Conservation (phyloP, 208 protist species). For the Endotrypanum monterogeii region DNA sequence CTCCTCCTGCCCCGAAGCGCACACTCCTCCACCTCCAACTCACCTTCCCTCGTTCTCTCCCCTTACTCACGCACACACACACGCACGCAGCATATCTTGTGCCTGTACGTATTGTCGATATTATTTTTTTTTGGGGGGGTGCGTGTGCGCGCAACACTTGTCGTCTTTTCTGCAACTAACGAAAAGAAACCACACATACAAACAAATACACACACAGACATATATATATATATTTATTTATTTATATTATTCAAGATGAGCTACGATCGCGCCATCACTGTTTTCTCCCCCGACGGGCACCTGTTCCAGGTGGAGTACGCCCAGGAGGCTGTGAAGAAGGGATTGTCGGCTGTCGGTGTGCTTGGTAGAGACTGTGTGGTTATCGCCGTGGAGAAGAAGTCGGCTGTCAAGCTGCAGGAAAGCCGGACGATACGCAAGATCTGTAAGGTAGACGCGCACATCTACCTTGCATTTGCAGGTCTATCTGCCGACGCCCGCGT, state of each 20-base stretch:
- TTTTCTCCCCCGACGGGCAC: slow-evolving; percentile 99
- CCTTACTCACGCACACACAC: background rate
- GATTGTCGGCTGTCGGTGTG: slow-evolving; percentile 88
- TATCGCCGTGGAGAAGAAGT: slow-evolving; percentile 99
- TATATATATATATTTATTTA: background rate
- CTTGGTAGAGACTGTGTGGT: slow-evolving; percentile 92
- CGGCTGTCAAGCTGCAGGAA: slow-evolving; percentile 98
- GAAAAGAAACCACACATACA: too few relatives aligned
- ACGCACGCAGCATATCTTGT: too few relatives aligned
- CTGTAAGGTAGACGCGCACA: slow-evolving; percentile 97
- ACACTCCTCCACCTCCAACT: background rate
- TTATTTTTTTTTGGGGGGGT: background rate
- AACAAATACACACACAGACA: too few relatives aligned
- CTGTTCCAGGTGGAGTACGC: slow-evolving; percentile 99
- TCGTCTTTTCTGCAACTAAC: background rate
- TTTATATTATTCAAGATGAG: slow-evolving; percentile 49
- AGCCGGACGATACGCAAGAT: slow-evolving; percentile 99
- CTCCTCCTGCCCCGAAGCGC: background rate
- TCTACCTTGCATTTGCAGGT: slow-evolving; percentile 98
- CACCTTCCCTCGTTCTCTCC: background rate
- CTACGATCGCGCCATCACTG: slow-evolving; percentile 99
- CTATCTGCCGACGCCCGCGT: slow-evolving; percentile 99
- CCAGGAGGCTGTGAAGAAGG: slow-evolving; percentile 99
- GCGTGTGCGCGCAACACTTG: background rate
- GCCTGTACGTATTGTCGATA: too few relatives aligned